These are phyloP conservation scores for Aspergillus brasiliensis DNA, from an alignment of 2,329 filamentous ascomycete species.

Conservation along the genomic window DNA sequence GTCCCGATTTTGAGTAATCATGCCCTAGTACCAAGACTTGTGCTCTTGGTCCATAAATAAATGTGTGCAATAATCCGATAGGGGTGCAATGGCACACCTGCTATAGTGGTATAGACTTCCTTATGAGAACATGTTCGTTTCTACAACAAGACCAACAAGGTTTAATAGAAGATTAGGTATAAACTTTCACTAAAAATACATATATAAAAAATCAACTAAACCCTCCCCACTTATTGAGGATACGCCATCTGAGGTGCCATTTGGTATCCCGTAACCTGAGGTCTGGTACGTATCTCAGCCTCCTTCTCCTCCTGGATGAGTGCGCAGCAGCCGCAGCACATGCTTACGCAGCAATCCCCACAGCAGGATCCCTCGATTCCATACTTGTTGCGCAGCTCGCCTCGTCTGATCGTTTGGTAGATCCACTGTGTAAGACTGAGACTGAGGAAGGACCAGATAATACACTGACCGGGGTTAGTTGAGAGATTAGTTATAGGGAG, in stretches of 20 bases:
- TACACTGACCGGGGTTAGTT: conserved; percentile 7
- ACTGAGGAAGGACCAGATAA: conserved; percentile 15
- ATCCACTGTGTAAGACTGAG: conserved; percentile 22
- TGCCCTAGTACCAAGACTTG: too few relatives aligned
- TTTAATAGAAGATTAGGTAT: too few relatives aligned
- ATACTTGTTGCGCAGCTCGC: conserved; percentile 19
- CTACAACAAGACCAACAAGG: too few relatives aligned
- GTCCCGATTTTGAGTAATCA: too few relatives aligned
- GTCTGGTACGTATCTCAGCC: conserved; percentile 18
- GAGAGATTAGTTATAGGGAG: background rate
- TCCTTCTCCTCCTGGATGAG: conserved; percentile 27
- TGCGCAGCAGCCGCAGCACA: conserved; percentile 24
- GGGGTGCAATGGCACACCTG: too few relatives aligned
- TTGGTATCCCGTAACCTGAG: conserved; percentile 15
- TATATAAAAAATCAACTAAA: too few relatives aligned
- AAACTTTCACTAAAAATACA: too few relatives aligned
- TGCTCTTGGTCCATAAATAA: too few relatives aligned
- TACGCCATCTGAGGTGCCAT: conserved; percentile 14
- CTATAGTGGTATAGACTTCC: too few relatives aligned
- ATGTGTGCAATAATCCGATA: too few relatives aligned
- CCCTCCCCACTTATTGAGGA: background rate
- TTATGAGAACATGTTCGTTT: too few relatives aligned
- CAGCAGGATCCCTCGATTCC: conserved; percentile 21
- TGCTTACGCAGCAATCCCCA: conserved; percentile 21
- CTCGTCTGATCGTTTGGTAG: conserved; percentile 20